Evolutionary conservation across 2,329 filamentous ascomycete genomes (phyloP).

Genomic region (Diaporthe destruens): DNA sequence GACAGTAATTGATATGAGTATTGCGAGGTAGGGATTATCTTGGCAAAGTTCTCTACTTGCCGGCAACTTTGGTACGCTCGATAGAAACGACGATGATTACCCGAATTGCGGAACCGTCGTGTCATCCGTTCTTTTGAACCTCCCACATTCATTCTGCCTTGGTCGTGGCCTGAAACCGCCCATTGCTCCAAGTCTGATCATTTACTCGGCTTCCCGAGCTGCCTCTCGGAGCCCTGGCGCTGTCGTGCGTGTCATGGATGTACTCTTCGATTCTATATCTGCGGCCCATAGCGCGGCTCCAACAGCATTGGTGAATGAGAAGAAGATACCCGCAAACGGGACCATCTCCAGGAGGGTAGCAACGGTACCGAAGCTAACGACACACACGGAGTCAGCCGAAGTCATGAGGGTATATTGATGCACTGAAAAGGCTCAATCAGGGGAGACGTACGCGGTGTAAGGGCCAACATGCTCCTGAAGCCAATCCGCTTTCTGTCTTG

Average conservation of each 20-base stretch:
- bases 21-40: background rate
- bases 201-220: slow-evolving; percentile 63
- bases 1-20: background rate
- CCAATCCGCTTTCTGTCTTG: slow-evolving; percentile 74
- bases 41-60: background rate
- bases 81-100: background rate
- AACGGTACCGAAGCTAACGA: slow-evolving; percentile 75
- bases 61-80: background rate
- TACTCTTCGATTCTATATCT: slow-evolving; percentile 76
- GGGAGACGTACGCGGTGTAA: slow-evolving; percentile 79
- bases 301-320: slow-evolving; percentile 91
- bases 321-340: slow-evolving; percentile 84
- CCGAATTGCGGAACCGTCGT: background rate
- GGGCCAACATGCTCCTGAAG: slow-evolving; percentile 77
- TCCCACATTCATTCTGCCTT: slow-evolving; percentile 7
- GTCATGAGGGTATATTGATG: background rate
- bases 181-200: background rate
- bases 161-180: background rate
- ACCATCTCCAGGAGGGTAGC: slow-evolving; percentile 88
- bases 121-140: background rate
- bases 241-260: slow-evolving; percentile 62
- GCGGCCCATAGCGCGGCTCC: slow-evolving; percentile 96
- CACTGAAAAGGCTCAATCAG: background rate
- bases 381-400: slow-evolving; percentile 2
- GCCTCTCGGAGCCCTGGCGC: slow-evolving; percentile 64